These are phyloP conservation scores for Coriolopsis trogii DNA, from an alignment of 1,284 basidiomycete genomes.

Conservation along the genomic window DNA sequence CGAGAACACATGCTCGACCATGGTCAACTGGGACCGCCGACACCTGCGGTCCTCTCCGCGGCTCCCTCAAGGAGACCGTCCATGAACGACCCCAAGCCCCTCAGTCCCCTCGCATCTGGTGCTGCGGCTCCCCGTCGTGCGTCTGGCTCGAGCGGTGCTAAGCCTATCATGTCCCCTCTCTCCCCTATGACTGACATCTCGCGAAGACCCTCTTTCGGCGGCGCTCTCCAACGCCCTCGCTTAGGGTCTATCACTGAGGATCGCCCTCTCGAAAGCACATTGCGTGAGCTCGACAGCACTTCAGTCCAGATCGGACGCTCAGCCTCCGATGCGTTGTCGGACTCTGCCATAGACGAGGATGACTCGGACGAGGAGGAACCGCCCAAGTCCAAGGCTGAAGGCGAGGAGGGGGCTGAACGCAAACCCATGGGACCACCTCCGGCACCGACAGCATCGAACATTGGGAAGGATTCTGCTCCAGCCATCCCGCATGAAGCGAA, in stretches of 20 bases:
- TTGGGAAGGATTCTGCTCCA: neutral
- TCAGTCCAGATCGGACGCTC: conserved; percentile 34
- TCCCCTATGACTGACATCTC: conserved; percentile 26
- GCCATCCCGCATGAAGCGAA: neutral
- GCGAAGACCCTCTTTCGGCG: conserved; percentile 23
- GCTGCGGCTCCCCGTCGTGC: conserved; percentile 10
- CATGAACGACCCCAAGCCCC: conserved; percentile 29
- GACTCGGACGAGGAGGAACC: conserved; percentile 26
- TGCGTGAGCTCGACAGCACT: conserved; percentile 27
- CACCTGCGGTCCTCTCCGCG: conserved; percentile 54
- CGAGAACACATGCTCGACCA: conserved; percentile 93
- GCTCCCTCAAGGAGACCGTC: conserved; percentile 52
- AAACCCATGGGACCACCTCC: neutral
- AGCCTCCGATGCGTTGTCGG: conserved; percentile 43
- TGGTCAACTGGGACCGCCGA: conserved; percentile 72
- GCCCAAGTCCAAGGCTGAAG: conserved; percentile 39
- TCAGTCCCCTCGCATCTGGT: conserved; percentile 17
- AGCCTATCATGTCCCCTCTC: conserved; percentile 7
- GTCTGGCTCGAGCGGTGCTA: conserved; percentile 9
- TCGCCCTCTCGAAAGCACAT: conserved; percentile 23
- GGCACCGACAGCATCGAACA: neutral
- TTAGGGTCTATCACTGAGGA: conserved; percentile 30
- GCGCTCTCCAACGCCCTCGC: conserved; percentile 24
- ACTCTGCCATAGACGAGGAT: conserved; percentile 47
- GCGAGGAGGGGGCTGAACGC: conserved; percentile 32